A percentile compares a stretch with the other conserved stretches of the same genome.
phyloP scores from a whole-genome alignment of 106 monocot species.

The Dendrobium officinale region DNA sequence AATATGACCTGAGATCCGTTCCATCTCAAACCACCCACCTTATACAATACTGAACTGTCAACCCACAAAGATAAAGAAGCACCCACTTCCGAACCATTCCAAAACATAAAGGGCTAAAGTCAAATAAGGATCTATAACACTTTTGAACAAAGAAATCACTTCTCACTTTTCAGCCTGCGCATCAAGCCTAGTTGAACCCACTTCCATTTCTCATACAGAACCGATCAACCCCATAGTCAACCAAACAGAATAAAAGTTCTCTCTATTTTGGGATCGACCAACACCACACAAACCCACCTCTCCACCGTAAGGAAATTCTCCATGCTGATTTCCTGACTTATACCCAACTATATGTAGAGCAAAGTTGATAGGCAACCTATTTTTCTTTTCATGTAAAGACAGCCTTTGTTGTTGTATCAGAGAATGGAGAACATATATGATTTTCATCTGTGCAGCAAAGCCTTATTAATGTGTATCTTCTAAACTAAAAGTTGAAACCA shows the following conservation, averaged over 20 bases:
- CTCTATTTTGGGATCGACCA: not conserved
- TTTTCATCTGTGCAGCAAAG: not conserved
- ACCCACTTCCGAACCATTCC: too few species aligned
- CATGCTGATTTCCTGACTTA: not conserved
- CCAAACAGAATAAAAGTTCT: not conserved
- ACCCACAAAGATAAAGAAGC: too few species aligned
- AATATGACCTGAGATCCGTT: too few species aligned
- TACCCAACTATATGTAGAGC: too few species aligned
- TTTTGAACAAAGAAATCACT: not conserved
- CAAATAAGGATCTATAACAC: too few species aligned
- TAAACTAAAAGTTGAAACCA: not conserved
- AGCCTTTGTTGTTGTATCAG: not conserved
- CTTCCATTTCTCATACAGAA: not conserved
- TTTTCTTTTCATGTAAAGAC: too few species aligned
- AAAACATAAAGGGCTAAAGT: too few species aligned
- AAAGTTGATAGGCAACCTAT: too few species aligned
- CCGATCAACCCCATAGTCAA: not conserved
- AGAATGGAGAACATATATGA: not conserved
- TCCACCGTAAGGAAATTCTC: not conserved
- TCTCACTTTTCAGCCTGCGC: not conserved
- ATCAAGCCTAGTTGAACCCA: not conserved
- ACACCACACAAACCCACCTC: not conserved
- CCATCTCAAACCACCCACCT: too few species aligned
- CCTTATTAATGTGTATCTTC: not conserved
- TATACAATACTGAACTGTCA: too few species aligned